Base-by-base conservation (phyloP, 73 alveolate species). In the Paramecium tetraurelia region DNA sequence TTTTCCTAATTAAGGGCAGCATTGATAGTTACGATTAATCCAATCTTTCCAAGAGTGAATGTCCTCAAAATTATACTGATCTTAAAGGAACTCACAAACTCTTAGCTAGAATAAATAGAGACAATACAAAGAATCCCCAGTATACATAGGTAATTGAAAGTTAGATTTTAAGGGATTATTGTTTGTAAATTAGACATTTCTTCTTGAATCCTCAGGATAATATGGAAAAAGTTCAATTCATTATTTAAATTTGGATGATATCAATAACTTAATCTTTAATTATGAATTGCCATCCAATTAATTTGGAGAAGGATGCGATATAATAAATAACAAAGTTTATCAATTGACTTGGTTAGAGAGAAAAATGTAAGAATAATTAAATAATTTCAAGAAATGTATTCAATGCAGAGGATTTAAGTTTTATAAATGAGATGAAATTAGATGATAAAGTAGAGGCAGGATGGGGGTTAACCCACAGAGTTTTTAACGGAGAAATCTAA, bases 231-330 rank as follows among this genome's bases (percentile, higher is more conserved):
- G 63, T 27, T 80, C 90, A 20, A 44, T 80, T 2, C 90, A 80
- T 44, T 43, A 41, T n/a, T 31, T 80, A 44, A 72, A 72, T 72
- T 29, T 72, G 21, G 35, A 72, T 72, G 90, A 80, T 43, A 43
- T 80, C 3, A n/a, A 80, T 80, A 80, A 40, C 7, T 48, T 48
- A n/a, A 21, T 18, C 4, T 24, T 40, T 46, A 80, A 80, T 44
- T 24, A 80, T 22, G 3, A 40, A 80, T 80, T 80, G 31, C 50
- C 70, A 44, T 43, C 35, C 0, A 41, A 40, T 22, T 40, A 80
- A 41, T 80, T 80, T 48, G 90, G 90, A 18, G 90, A 80, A 44
- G 90, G 90, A 41, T 80, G 90, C 18, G 90, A 80, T 43, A 80
- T 80, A 7, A 80, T 80, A 24, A 48, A 80, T 80, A 41, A 41